Percentiles rank a stretch among this genome's conserved stretches.
phyloP scores from a whole-genome alignment of 768 basidiomycete species.

The Polyporus arcularius region DNA sequence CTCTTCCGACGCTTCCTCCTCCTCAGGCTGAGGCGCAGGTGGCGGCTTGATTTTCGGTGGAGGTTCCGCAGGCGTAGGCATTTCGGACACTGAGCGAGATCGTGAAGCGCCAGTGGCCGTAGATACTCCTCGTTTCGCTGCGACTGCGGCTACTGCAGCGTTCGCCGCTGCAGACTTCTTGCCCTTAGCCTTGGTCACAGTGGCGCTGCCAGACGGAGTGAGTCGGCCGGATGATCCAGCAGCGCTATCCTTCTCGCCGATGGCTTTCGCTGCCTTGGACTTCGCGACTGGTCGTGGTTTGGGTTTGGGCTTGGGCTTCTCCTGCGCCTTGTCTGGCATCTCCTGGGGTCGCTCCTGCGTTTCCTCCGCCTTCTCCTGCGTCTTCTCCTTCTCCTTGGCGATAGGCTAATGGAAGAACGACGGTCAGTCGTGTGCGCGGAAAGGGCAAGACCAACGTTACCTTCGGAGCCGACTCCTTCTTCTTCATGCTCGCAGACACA shows the following conservation, averaged over 20 bases:
- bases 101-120: conserved; percentile 36
- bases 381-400: conserved; percentile 20
- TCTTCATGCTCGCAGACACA: conserved; percentile 19
- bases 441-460: conserved; percentile 9
- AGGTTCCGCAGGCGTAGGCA: conserved; percentile 51
- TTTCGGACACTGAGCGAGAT: conserved; percentile 71
- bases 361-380: not conserved
- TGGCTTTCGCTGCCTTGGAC: conserved; percentile 20
- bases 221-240: conserved; percentile 14
- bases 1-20: conserved; percentile 39
- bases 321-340: not conserved
- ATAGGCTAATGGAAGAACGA: conserved; percentile 6
- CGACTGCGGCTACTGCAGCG: conserved; percentile 21
- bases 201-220: conserved; percentile 15
- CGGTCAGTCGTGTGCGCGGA: not conserved
- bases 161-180: conserved; percentile 30
- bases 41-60: conserved; percentile 48
- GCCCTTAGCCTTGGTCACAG: conserved; percentile 27
- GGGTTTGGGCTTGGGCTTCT: conserved; percentile 25
- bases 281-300: conserved; percentile 29
- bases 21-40: conserved; percentile 39
- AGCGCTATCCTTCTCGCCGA: conserved; percentile 20
- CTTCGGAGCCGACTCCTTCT: conserved; percentile 26
- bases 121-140: conserved; percentile 29
- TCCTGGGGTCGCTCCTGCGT: not conserved